A percentile compares a stretch with the other conserved stretches of the same genome.
These are phyloP conservation scores for Rhizopogon roseolus DNA, from an alignment of 768 basidiomycete species.

Conservation along the genomic window DNA sequence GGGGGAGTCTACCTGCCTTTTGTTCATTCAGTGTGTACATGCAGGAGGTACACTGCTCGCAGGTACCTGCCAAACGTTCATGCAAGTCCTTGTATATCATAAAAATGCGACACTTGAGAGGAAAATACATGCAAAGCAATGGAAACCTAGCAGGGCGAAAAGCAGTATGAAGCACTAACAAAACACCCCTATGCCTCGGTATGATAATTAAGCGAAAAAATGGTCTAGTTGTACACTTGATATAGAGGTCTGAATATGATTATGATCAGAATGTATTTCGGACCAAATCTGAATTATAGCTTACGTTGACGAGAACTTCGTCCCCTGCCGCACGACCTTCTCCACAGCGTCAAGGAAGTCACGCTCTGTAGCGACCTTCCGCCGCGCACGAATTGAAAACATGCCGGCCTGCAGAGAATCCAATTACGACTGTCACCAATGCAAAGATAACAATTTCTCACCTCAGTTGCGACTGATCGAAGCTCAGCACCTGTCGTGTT, in stretches of 20 bases:
- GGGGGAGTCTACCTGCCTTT: no score
- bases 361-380: constrained; percentile 95
- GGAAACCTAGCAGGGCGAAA: background rate
- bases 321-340: constrained; percentile 96
- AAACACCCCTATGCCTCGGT: no score
- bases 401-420: constrained; percentile 77
- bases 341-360: constrained; percentile 98
- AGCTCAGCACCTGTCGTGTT: constrained; percentile 99
- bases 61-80: no score
- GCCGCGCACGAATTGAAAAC: constrained; percentile 95
- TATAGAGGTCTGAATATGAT: constrained; percentile 65
- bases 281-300: constrained; percentile 21
- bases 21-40: background rate
- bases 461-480: constrained; percentile 95
- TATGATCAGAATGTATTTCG: background rate
- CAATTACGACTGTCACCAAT: background rate
- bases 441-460: constrained; percentile 25
- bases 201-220: background rate
- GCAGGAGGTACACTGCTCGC: background rate
- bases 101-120: background rate
- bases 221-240: constrained; percentile 85
- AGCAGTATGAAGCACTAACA: no score
- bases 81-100: background rate
- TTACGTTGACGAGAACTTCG: constrained; percentile 96
- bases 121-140: background rate